Evolutionary conservation across 139 green algal genomes (phyloP), one percentile per base, ranked within the genome.

Genomic region (Monoraphidium neglectum): DNA sequence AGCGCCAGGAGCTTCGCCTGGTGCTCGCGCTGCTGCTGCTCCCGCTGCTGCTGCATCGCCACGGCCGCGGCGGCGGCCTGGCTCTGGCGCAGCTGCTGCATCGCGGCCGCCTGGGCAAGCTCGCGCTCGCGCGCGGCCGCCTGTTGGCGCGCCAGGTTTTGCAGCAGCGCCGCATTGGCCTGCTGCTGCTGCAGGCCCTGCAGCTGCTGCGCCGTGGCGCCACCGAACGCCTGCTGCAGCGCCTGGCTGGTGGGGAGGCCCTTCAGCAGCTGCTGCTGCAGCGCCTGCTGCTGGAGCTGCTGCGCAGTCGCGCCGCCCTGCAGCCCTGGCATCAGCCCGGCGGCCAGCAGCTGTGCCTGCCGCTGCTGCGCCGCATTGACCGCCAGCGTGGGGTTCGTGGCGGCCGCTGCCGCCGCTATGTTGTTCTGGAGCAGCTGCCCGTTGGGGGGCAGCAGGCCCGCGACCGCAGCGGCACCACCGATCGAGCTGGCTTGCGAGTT

Each of bases 341-440:
- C 69, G 47, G 69, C 69, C 30, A 78, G 61, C 46, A 78, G 72
- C 33, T 72, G 57, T 53, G 72, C 72, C 38, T 78, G 72, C n/a
- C 72, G 43, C 26, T 72, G 43, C 43, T 51, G 43, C 8, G 43
- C 43, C 43, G 43, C 43, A 12, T 51, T 51, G 43, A n/a, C n/a
- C n/a, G 43, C 43, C 8, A 51, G 43, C 8, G 43, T 12, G 12
- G 43, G 43, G 43, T 51, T 51, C 8, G 43, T 51, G 43, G 43
- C 43, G 43, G 43, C 43, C 43, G 43, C 43, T 21, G 43, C 43
- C 12, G 43, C 43, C 8, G 43, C 43, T 8, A 51, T 51, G 43
- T 51, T 51, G 43, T 51, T 51, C 43, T 51, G 43, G 8, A 51
- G 43, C 43, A 51, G 43, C 43, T 51, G 43, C 8, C 43, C 43